Evolutionary conservation across 352 stramenopile genomes (phyloP).

Genomic region (Aphanomyces astaci): DNA sequence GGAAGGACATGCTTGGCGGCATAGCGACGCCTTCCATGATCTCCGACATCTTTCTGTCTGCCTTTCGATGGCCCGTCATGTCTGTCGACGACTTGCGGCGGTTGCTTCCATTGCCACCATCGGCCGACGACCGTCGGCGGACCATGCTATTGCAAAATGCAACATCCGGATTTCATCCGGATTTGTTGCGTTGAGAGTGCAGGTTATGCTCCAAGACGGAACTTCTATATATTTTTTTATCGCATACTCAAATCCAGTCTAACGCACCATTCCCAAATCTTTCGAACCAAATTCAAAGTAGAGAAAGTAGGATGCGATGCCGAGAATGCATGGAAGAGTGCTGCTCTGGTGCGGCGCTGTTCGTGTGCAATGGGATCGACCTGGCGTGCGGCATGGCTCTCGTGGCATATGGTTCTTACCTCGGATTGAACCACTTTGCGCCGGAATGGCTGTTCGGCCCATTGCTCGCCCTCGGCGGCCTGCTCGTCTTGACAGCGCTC

Average conservation of each 20-base stretch:
- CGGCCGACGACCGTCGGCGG: conserved; percentile 1
- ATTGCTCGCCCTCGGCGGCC: conserved; percentile 40
- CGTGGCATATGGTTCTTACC: conserved; percentile 51
- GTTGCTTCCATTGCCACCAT: neutral
- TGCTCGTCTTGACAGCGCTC: conserved; percentile 39
- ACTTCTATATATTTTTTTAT: too few relatives aligned
- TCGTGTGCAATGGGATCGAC: conserved; percentile 65
- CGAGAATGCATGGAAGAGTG: conserved; percentile 31
- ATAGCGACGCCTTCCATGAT: conserved; percentile 20
- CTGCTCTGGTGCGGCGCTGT: conserved; percentile 54
- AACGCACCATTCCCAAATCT: neutral
- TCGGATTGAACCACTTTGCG: conserved; percentile 60
- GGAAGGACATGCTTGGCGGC: conserved; percentile 45
- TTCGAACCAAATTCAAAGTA: too few relatives aligned
- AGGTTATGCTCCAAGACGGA: too few relatives aligned
- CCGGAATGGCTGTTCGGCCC: conserved; percentile 60
- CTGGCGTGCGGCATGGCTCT: conserved; percentile 47
- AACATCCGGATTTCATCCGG: too few relatives aligned
- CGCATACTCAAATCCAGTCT: neutral
- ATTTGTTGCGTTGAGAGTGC: too few relatives aligned
- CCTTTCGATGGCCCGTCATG: neutral
- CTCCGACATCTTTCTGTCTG: conserved; percentile 13
- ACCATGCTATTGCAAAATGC: conserved; percentile 12
- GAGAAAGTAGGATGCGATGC: conserved; percentile 14
- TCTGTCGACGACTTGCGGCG: conserved; percentile 15